A percentile compares a stretch with the other conserved stretches of the same genome.
Conservation (phyloP, 108 stramenopile genomes). For the Fistulifera pelliculosa region DNA sequence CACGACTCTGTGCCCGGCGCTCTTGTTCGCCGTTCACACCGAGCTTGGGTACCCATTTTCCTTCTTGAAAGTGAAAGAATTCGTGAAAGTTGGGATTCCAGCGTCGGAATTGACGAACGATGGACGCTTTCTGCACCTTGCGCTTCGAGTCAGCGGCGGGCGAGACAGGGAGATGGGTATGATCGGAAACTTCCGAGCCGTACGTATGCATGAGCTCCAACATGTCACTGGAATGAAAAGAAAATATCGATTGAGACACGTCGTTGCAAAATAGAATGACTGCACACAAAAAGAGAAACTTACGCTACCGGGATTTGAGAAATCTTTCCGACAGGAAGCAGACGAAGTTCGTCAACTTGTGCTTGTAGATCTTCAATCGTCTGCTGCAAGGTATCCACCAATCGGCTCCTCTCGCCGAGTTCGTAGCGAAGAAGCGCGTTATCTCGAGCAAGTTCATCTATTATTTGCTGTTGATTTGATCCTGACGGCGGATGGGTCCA, state of each 20-base stretch:
- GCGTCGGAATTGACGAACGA: slow-evolving; percentile 46
- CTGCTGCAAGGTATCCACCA: slow-evolving; percentile 21
- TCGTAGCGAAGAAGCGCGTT: slow-evolving; percentile 69
- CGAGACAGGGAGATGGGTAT: slow-evolving; percentile 17
- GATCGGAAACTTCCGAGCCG: slow-evolving; percentile 46
- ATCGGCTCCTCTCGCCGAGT: slow-evolving; percentile 16
- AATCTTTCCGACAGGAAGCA: slow-evolving; percentile 36
- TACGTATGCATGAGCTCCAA: slow-evolving; percentile 41
- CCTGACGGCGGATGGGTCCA: too few species aligned
- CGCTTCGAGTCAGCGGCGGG: neutral
- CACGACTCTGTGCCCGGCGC: slow-evolving; percentile 27
- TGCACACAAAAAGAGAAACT: slow-evolving; percentile 5
- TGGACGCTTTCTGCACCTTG: slow-evolving; percentile 36
- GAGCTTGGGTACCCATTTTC: slow-evolving; percentile 39
- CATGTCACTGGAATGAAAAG: slow-evolving; percentile 31
- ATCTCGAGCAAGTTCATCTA: slow-evolving; percentile 11
- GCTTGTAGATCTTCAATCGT: slow-evolving; percentile 18
- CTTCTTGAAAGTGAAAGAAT: slow-evolving; percentile 34
- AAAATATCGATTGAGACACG: neutral
- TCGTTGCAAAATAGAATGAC: neutral
- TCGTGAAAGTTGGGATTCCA: slow-evolving; percentile 49
- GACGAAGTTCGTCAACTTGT: slow-evolving; percentile 35
- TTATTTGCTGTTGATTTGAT: too few species aligned
- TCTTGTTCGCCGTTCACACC: slow-evolving; percentile 33
- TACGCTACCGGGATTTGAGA: slow-evolving; percentile 43